Conservation (phyloP, 2,329 filamentous ascomycete genomes). For the Exserohilum turcica region DNA sequence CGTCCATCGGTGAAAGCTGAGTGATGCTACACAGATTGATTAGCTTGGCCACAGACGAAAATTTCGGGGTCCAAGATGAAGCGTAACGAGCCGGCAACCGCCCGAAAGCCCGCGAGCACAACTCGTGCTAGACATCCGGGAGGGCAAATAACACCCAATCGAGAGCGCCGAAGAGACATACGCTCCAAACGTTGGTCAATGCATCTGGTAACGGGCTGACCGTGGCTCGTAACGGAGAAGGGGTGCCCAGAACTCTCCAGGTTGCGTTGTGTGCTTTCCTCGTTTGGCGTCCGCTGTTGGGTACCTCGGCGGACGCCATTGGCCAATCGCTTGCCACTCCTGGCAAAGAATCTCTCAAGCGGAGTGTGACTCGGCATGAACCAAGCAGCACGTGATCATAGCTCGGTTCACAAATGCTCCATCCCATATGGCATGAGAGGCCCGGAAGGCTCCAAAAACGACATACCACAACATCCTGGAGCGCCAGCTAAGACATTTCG, state of each 20-base stretch:
- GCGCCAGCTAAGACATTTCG: constrained; percentile 41
- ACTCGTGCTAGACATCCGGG: constrained; percentile 15
- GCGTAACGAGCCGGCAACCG: constrained; percentile 30
- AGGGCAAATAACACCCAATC: constrained; percentile 26
- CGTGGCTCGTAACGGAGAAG: constrained; percentile 22
- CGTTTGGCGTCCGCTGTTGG: constrained; percentile 29
- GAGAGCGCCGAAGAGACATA: constrained; percentile 22
- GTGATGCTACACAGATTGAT: constrained; percentile 45
- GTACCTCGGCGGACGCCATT: constrained; percentile 28
- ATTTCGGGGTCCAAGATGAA: constrained; percentile 27
- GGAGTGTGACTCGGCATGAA: constrained; percentile 44
- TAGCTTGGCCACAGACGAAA: constrained; percentile 39
- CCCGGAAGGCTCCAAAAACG: constrained; percentile 38
- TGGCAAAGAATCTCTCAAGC: constrained; percentile 34
- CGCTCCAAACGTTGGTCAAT: constrained; percentile 30
- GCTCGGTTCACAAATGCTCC: constrained; percentile 45
- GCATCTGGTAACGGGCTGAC: constrained; percentile 29
- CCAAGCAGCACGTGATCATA: constrained; percentile 44
- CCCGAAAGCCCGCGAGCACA: constrained; percentile 27
- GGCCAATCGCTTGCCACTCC: constrained; percentile 36
- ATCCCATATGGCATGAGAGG: constrained; percentile 42
- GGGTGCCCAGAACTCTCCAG: constrained; percentile 22
- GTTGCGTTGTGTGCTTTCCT: constrained; percentile 24
- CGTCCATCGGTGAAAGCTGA: constrained; percentile 31
- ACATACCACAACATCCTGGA: constrained; percentile 22